Conservation (phyloP, 257 asterid species). For the Capsicum rhomboideum region DNA sequence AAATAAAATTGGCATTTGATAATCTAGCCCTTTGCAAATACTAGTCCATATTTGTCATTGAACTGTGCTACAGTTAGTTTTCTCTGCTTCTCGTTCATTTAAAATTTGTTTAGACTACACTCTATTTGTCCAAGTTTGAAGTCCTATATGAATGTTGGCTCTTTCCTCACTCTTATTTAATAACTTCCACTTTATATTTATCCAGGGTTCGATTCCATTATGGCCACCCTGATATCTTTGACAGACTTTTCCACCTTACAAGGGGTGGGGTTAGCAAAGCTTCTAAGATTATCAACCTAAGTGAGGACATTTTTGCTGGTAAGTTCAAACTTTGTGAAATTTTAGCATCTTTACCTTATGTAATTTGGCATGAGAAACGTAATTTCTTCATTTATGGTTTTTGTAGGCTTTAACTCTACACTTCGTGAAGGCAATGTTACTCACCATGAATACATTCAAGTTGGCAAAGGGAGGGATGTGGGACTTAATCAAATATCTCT, state of each 20-base stretch:
- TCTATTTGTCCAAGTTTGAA: not conserved
- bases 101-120: not conserved
- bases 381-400: not conserved
- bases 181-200: not conserved
- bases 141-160: not conserved
- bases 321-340: slow-evolving; percentile 1
- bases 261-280: slow-evolving; percentile 99
- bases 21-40: not conserved
- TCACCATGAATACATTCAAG: slow-evolving; percentile 98
- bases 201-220: slow-evolving; percentile 97
- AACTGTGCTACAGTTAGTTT: not conserved
- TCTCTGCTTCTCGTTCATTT: not conserved
- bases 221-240: slow-evolving; percentile 98
- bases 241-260: slow-evolving; percentile 90
- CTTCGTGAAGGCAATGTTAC: slow-evolving; percentile 98
- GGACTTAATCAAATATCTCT: slow-evolving; percentile 97
- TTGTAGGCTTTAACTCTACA: slow-evolving; percentile 90
- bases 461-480: slow-evolving; percentile 98
- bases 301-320: slow-evolving; percentile 99
- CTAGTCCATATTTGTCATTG: not conserved
- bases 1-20: not conserved
- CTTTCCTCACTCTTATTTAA: not conserved
- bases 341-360: not conserved
- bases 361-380: not conserved
- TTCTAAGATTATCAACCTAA: slow-evolving; percentile 82